Percentiles rank a stretch among this genome's conserved stretches.
Conservation (phyloP, 208 protist species). For the Leishmania lainsoni region DNA sequence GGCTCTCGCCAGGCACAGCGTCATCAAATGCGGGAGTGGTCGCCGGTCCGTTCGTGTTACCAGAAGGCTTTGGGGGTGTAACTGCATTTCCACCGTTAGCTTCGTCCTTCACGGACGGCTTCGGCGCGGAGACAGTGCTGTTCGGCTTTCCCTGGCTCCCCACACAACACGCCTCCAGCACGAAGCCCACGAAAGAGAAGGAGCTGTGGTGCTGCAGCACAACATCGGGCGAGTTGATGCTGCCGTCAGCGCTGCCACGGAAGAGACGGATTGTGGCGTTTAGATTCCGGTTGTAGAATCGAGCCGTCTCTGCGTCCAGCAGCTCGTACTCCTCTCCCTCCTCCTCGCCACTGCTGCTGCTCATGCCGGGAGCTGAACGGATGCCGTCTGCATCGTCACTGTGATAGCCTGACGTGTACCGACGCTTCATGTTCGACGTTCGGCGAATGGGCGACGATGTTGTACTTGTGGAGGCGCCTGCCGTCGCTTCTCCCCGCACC, state of each 20-base stretch:
- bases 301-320: slow-evolving; percentile 49
- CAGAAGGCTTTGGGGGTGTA: neutral
- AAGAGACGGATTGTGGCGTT: slow-evolving; percentile 59
- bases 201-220: slow-evolving; percentile 52
- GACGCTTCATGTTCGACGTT: neutral
- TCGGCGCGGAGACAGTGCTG: neutral
- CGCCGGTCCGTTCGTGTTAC: neutral
- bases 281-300: slow-evolving; percentile 60
- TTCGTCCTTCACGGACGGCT: neutral
- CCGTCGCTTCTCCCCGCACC: neutral
- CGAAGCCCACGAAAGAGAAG: slow-evolving; percentile 72
- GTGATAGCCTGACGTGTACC: neutral
- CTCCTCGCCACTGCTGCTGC: slow-evolving; percentile 25
- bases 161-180: slow-evolving; percentile 62
- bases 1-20: slow-evolving; percentile 6
- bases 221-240: slow-evolving; percentile 49
- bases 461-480: neutral
- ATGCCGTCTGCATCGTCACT: slow-evolving; percentile 19
- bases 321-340: slow-evolving; percentile 29
- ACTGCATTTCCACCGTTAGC: neutral
- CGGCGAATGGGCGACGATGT: neutral
- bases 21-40: slow-evolving; percentile 3
- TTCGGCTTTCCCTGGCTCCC: slow-evolving; percentile 23
- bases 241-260: slow-evolving; percentile 58
- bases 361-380: neutral